Base-by-base conservation (phyloP, 257 asterid species). In the Jacaranda mimosifolia region DNA sequence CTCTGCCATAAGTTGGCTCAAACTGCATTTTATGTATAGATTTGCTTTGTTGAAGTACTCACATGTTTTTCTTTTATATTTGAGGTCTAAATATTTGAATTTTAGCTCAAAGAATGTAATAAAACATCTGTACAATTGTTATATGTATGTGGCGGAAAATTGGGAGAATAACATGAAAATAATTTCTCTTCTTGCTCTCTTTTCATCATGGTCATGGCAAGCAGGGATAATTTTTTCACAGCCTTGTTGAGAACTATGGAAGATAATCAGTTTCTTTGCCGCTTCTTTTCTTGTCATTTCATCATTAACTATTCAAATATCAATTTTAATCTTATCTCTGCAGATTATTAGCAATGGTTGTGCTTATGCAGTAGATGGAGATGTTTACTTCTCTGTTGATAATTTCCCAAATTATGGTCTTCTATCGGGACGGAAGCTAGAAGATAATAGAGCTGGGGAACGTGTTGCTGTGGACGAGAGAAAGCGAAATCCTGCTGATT, bases 401-500 rank as follows among this genome's bases (percentile, higher is more conserved):
- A 86, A 64, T 52, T 89, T 80, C 79, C 92, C 93, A 67, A 84
- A 83, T 52, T 94, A 94, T 81, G 98, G 98, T 58, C 78, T 79
- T 63, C 85, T 94, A 26, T 92, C 98, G 0, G 92, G 96, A 60
- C 83, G 92, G 77, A 94, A 87, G 86, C 84, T 88, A 57, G 98
- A 75, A 60, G 96, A 88, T 80, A 92, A 94, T 79, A 85, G 96
- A 82, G 91, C 91, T 81, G 95, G 95, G 7, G 84, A 81, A 71
- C 74, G 84, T 35, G 92, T 94, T 83, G 95, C 93, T 72, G 88
- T 92, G 62, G 96, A 92, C 83, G 78, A 73, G 19, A 89, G 97
- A 67, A 91, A 94, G 88, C 81, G 76, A 13, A 88, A 94, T 82
- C 94, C 97, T 72, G 92, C 91, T 49, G 98, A 94, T 80, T 94